Conservation (phyloP, 805 yeast species). For the Kodamaea fukazawae region DNA sequence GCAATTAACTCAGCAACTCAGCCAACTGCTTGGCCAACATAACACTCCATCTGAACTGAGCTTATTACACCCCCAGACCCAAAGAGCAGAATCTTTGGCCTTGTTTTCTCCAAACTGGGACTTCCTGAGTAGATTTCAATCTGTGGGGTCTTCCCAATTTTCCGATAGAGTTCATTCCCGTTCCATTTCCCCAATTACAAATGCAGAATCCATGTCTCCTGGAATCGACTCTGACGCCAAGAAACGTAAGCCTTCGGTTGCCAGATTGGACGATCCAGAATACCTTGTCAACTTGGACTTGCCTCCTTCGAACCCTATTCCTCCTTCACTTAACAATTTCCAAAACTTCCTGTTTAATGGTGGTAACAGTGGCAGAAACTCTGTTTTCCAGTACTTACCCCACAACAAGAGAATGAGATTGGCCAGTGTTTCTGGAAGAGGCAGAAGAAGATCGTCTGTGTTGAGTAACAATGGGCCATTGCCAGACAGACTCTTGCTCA, state of each 20-base stretch:
- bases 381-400: slow-evolving; percentile 51
- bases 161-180: slow-evolving; percentile 10
- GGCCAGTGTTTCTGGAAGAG: slow-evolving; percentile 40
- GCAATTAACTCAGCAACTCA: too few relatives aligned
- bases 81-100: slow-evolving; percentile 8
- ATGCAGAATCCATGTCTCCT: slow-evolving; percentile 9
- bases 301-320: slow-evolving; percentile 42
- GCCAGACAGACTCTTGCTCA: slow-evolving; percentile 57
- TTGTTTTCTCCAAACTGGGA: slow-evolving; percentile 21
- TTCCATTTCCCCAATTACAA: slow-evolving; percentile 12
- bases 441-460: slow-evolving; percentile 54
- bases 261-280: slow-evolving; percentile 15
- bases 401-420: slow-evolving; percentile 53
- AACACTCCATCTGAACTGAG: not conserved
- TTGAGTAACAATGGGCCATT: slow-evolving; percentile 52
- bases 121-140: slow-evolving; percentile 10
- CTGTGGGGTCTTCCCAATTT: slow-evolving; percentile 4
- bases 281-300: slow-evolving; percentile 16
- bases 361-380: slow-evolving; percentile 12
- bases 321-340: slow-evolving; percentile 33
- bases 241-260: slow-evolving; percentile 14
- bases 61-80: slow-evolving; percentile 13
- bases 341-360: slow-evolving; percentile 21
- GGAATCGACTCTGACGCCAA: slow-evolving; percentile 11
- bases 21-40: not conserved